phyloP scores from a whole-genome alignment of 345 rosid species.

The Microcos paniculata region DNA sequence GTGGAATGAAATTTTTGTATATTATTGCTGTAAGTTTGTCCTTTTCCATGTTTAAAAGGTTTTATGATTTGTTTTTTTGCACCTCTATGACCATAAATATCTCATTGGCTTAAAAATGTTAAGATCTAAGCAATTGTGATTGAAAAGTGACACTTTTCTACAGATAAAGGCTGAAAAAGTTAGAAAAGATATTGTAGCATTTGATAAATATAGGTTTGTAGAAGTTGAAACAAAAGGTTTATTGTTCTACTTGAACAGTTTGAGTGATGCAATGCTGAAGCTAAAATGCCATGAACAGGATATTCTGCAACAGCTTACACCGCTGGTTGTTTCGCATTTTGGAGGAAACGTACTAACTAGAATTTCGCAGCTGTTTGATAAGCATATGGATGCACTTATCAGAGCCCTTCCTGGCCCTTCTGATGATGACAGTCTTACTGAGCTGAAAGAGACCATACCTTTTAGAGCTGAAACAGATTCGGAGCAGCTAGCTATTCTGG shows the following conservation, averaged over 20 bases:
- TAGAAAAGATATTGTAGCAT: neutral
- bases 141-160: neutral
- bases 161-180: neutral
- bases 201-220: slow-evolving; percentile 1
- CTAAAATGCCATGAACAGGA: slow-evolving; percentile 50
- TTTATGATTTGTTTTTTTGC: neutral
- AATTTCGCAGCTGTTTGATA: slow-evolving; percentile 77
- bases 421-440: slow-evolving; percentile 81
- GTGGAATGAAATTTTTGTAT: slow-evolving; percentile 77
- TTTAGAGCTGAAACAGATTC: slow-evolving; percentile 93
- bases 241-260: neutral
- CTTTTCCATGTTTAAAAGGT: neutral
- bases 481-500: slow-evolving; percentile 88
- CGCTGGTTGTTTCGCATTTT: slow-evolving; percentile 64
- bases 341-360: slow-evolving; percentile 76
- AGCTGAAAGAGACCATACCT: slow-evolving; percentile 66
- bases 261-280: slow-evolving; percentile 11
- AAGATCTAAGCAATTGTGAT: neutral
- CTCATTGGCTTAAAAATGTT: neutral
- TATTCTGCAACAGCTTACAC: slow-evolving; percentile 77
- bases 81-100: neutral
- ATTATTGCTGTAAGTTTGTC: slow-evolving; percentile 67
- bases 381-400: slow-evolving; percentile 69
- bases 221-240: neutral
- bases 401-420: slow-evolving; percentile 87